These are phyloP conservation scores for Silene uniflora DNA, from an alignment of 148 eudicot genomes.

Conservation along the genomic window DNA sequence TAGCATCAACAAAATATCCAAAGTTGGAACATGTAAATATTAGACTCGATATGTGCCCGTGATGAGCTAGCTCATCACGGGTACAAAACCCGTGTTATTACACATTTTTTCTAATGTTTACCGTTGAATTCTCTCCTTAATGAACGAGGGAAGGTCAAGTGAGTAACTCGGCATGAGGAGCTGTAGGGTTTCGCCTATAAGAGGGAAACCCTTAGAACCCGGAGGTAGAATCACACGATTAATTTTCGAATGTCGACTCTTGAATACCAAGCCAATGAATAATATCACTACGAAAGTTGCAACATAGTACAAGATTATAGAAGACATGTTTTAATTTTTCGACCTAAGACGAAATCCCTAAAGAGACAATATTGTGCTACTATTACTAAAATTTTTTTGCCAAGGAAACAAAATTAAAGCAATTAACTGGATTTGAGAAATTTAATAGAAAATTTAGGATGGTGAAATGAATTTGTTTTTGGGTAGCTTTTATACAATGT, in stretches of 20 bases:
- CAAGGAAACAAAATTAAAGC: not conserved
- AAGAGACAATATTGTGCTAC: no score
- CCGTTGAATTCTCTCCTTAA: slow-evolving; percentile 30
- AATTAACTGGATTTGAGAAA: not conserved
- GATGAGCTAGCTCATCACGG: no score
- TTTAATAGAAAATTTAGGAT: not conserved
- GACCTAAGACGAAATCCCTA: no score
- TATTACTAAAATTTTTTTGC: not conserved
- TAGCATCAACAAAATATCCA: not conserved
- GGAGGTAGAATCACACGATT: slow-evolving; percentile 30
- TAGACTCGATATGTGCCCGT: no score
- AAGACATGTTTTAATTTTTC: slow-evolving; percentile 4
- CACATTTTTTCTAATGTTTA: not conserved
- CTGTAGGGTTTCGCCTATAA: slow-evolving; percentile 44
- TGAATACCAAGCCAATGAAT: slow-evolving; percentile 11
- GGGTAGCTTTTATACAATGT: not conserved
- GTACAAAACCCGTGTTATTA: no score
- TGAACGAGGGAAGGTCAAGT: slow-evolving; percentile 34
- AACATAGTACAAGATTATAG: slow-evolving; percentile 13
- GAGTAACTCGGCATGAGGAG: slow-evolving; percentile 36
- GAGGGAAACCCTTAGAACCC: slow-evolving; percentile 40
- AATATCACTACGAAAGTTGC: slow-evolving; percentile 22
- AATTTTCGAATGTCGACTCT: slow-evolving; percentile 12
- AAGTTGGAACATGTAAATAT: not conserved
- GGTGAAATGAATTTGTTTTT: slow-evolving; percentile 3